phyloP scores from a whole-genome alignment of 495 filamentous ascomycete species.

The Aspergillus indologenus region DNA sequence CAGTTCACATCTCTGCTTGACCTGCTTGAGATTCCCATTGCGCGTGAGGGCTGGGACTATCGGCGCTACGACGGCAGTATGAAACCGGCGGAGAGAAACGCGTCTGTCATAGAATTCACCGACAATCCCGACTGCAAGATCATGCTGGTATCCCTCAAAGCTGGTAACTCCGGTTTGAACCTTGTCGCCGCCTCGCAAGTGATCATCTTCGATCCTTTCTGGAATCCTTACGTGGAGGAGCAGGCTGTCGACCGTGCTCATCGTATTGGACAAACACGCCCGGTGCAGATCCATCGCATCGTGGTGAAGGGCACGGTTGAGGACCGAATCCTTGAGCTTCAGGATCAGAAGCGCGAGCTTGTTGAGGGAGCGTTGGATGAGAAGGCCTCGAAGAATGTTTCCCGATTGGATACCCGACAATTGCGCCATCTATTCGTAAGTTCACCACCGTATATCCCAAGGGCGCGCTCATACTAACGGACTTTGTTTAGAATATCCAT shows the following conservation, averaged over 20 bases:
- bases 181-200: conserved; percentile 82
- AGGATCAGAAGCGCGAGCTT: conserved; percentile 75
- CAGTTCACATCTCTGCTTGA: conserved; percentile 91
- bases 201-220: conserved; percentile 92
- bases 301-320: conserved; percentile 79
- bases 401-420: conserved; percentile 59
- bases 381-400: conserved; percentile 61
- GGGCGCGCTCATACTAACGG: conserved; percentile 12
- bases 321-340: conserved; percentile 82
- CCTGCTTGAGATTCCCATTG: conserved; percentile 84
- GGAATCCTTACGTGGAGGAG: conserved; percentile 94
- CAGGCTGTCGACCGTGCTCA: conserved; percentile 94
- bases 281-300: conserved; percentile 78
- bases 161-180: conserved; percentile 89
- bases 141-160: conserved; percentile 86
- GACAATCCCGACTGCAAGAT: conserved; percentile 62
- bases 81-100: conserved; percentile 63
- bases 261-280: conserved; percentile 75
- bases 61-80: conserved; percentile 87
- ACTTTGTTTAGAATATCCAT: background rate
- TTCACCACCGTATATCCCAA: background rate
- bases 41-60: conserved; percentile 58
- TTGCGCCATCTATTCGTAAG: conserved; percentile 72
- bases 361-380: conserved; percentile 84
- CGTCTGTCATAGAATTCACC: conserved; percentile 70